Base-by-base conservation (phyloP, 345 rosid species). In the Boechera divaricarpa region DNA sequence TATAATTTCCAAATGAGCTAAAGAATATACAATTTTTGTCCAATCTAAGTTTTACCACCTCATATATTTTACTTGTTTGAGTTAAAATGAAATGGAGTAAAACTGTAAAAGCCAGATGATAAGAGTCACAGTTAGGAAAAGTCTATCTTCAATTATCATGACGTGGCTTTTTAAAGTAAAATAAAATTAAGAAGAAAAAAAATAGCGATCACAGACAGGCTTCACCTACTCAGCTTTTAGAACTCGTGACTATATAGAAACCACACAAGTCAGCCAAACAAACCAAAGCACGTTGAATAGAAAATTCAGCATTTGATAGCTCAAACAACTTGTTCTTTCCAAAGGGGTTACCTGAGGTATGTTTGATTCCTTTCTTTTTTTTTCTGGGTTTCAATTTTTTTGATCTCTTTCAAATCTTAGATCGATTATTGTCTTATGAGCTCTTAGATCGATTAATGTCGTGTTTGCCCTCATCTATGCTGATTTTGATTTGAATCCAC, bases 281-380 rank as follows among this genome's bases (percentile, higher is more conserved):
- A 45, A 7, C 1, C 60, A 16, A 51, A 16, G 24, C 36, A 33
- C 39, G 2, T 36, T 6, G 6, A 12, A 2, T 1, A 59, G 56
- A 55, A 12, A 11, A 55, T 48, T 48, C 44, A 35, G n/a, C 52
- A 10, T 8, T 67, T 57, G 26, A 3, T 35, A 15, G 72, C 72
- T 74, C 3, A 58, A 13, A 4, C 15, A 44, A 44, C 44, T 38
- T 62, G 5, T 53, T 69, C 29, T 10, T 70, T 69, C 76, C 32
- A 4, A 10, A 59, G 82, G 87, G 85, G 88, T 82, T 73, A 12
- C 72, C 87, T 83, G 89, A 85, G 89, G 89, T 87, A 58, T 4
- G 49, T 11, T 45, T 29, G 10, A 60, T 38, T 69, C 26, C 8
- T 10, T 38, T 53, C 2, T 10, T 10, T 2, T 10, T 10, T 10